Evolutionary conservation across 345 rosid genomes (phyloP), one percentile per base, ranked within the genome.

Genomic region (Passiflora organensis): DNA sequence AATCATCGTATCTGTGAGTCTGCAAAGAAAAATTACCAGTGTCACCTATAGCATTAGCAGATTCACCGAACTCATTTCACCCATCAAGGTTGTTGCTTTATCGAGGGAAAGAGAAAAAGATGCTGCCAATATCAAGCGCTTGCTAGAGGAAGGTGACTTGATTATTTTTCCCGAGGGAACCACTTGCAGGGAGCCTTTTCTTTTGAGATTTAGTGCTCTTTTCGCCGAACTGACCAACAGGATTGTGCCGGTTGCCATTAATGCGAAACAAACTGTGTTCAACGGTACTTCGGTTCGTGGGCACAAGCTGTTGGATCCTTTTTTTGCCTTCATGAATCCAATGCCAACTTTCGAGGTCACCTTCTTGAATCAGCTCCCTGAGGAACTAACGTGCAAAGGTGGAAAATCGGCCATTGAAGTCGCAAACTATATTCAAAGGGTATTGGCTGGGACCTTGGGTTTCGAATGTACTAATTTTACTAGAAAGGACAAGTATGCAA

Each of bases 161-260:
- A 91, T 89, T 43, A 81, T 93, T 2, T 93, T 97, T 63, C 96
- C 97, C 0, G 99, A 93, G 54, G 99, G 99, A 20, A 93, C 99
- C 1, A 93, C 99, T 0, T 89, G 99, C 19, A 75, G 99, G 1
- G 97, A 93, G 55, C 95, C 99, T 5, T 93, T 86, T 64, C 79
- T 93, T 1, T 62, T 93, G 20, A 64, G 99, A 58, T 93, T 93
- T 66, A 93, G 97, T 46, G 96, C 99, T 0, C 79, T 89, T 13
- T 89, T 93, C 17, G 97, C 99, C 0, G 97, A 93, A 51, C 80
- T 93, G 3, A 89, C 96, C 0, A 95, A 89, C 47, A 48, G 97
- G 55, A 86, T 93, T 21, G 97, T 93, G 15, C 97, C 97, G 0
- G 86, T 93, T 6, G 97, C 99, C 6, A 83, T 93, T 17, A 83